These are phyloP conservation scores for Fusarium beomiforme DNA, from an alignment of 2,329 filamentous ascomycete species.

Conservation along the genomic window DNA sequence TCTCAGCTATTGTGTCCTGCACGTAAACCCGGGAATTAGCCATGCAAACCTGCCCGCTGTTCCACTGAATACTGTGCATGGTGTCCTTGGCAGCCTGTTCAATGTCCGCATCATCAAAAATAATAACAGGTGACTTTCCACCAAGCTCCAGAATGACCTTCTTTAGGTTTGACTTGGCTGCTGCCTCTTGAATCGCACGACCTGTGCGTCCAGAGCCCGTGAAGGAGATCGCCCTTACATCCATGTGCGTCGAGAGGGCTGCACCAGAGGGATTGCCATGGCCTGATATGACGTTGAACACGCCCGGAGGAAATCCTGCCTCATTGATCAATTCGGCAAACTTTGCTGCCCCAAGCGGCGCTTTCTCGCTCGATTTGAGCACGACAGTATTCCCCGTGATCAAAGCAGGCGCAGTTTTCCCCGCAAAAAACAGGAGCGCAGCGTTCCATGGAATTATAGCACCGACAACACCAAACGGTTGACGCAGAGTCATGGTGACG, in stretches of 20 bases:
- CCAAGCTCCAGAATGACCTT: constrained; percentile 74
- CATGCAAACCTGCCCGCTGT: constrained; percentile 69
- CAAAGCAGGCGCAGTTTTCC: constrained; percentile 48
- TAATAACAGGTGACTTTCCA: constrained; percentile 72
- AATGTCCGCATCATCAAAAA: constrained; percentile 65
- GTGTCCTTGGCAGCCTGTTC: constrained; percentile 57
- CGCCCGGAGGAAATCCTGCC: constrained; percentile 79
- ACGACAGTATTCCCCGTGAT: constrained; percentile 36
- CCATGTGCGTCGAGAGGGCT: constrained; percentile 72
- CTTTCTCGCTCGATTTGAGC: constrained; percentile 34
- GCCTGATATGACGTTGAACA: constrained; percentile 79
- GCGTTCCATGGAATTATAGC: constrained; percentile 70
- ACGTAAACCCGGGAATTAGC: constrained; percentile 68
- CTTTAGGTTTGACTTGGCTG: constrained; percentile 70
- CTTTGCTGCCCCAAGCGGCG: constrained; percentile 29
- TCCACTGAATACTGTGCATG: constrained; percentile 57
- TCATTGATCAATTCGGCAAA: constrained; percentile 68
- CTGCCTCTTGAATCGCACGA: constrained; percentile 77
- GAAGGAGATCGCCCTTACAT: constrained; percentile 79
- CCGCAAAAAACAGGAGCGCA: constrained; percentile 56
- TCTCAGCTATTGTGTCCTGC: constrained; percentile 57
- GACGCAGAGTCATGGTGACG: constrained; percentile 56
- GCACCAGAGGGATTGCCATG: constrained; percentile 73
- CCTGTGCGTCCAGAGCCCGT: constrained; percentile 79
- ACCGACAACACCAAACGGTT: constrained; percentile 63